Conservation (phyloP, 192 early-diverging fungal genomes). For the Spizellomyces punctatus region DNA sequence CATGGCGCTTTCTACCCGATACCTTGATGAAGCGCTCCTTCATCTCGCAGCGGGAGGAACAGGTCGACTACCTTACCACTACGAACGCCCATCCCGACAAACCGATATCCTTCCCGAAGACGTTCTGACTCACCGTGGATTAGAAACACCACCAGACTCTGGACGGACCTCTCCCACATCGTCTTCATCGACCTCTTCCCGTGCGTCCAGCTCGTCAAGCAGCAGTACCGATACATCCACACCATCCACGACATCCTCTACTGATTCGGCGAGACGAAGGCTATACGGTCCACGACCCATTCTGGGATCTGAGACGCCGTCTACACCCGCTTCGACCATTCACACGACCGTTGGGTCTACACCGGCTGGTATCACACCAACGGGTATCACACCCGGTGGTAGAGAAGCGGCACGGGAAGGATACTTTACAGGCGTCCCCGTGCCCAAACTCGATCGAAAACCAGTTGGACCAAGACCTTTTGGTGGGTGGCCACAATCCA, state of each 20-base stretch:
- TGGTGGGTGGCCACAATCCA: slow-evolving; percentile 9
- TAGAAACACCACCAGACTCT: not conserved
- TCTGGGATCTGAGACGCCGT: too few species aligned
- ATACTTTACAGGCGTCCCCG: not conserved
- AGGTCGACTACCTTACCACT: not conserved
- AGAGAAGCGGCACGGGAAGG: not conserved
- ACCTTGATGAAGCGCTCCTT: slow-evolving; percentile 21
- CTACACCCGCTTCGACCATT: too few species aligned
- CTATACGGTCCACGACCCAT: too few species aligned
- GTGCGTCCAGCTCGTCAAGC: too few species aligned
- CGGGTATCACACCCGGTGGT: too few species aligned
- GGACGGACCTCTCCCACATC: too few species aligned
- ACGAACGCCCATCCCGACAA: not conserved
- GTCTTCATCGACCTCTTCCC: too few species aligned
- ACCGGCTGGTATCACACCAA: too few species aligned
- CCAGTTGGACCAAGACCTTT: slow-evolving; percentile 26
- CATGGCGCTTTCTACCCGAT: not conserved
- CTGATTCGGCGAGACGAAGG: too few species aligned
- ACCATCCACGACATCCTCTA: too few species aligned
- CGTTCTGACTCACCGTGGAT: not conserved
- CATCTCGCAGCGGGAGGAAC: slow-evolving; percentile 8
- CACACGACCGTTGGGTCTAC: too few species aligned
- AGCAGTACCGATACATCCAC: too few species aligned
- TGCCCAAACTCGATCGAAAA: not conserved
- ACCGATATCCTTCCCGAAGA: slow-evolving; percentile 6